Conservation (phyloP, 176 grass and related monocot genomes). For the Rhipidocladum racemiflorum region DNA sequence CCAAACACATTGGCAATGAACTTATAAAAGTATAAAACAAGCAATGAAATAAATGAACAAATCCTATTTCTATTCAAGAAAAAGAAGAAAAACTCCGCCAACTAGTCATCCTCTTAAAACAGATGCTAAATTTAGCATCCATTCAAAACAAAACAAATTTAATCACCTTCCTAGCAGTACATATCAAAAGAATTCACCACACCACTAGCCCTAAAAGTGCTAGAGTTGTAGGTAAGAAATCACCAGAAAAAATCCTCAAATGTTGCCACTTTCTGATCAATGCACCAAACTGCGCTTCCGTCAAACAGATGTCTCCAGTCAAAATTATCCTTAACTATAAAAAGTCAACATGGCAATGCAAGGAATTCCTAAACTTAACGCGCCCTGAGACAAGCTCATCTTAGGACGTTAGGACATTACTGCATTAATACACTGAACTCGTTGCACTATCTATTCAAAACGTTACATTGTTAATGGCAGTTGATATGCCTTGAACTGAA, state of each 20-base stretch:
- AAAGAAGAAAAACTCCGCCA: neutral
- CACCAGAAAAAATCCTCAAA: too few species aligned
- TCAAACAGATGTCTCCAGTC: too few species aligned
- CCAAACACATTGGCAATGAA: neutral
- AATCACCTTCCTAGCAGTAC: neutral
- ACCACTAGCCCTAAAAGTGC: too few species aligned
- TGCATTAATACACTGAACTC: neutral
- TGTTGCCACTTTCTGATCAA: neutral
- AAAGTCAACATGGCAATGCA: neutral
- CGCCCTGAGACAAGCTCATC: neutral
- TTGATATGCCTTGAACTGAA: neutral
- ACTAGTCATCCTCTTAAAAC: neutral
- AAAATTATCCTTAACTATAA: too few species aligned
- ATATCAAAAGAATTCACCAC: neutral
- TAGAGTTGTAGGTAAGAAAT: too few species aligned
- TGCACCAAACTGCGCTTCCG: neutral
- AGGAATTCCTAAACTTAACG: neutral
- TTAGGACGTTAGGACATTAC: neutral
- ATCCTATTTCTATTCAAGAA: neutral
- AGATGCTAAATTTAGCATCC: neutral
- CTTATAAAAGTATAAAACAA: neutral
- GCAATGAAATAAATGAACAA: neutral
- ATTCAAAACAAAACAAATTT: neutral
- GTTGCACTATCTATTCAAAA: neutral
- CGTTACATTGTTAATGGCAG: neutral